These are phyloP conservation scores for Begonia peltatifolia DNA, from an alignment of 306 rosid genomes.

Conservation along the genomic window DNA sequence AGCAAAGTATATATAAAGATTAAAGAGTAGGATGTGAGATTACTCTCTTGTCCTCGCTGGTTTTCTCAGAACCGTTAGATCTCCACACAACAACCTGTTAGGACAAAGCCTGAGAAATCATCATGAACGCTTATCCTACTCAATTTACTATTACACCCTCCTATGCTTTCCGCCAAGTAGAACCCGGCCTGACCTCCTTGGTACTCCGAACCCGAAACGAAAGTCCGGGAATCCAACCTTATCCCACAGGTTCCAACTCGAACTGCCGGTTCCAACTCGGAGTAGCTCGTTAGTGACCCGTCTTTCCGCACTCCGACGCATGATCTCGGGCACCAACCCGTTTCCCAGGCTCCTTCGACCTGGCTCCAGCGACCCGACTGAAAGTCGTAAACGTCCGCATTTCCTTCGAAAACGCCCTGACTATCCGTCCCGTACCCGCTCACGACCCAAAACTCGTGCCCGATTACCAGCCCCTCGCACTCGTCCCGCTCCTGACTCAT, in stretches of 20 bases:
- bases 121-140: constrained; percentile 15
- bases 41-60: background rate
- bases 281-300: constrained; percentile 22
- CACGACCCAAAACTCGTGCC: constrained; percentile 39
- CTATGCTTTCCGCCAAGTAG: constrained; percentile 3
- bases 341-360: constrained; percentile 31
- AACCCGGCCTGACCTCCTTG: constrained; percentile 28
- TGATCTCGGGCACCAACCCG: constrained; percentile 29
- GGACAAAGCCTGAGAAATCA: constrained; percentile 27
- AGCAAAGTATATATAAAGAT: background rate
- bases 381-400: constrained; percentile 25
- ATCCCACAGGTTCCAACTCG: constrained; percentile 25
- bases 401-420: constrained; percentile 29
- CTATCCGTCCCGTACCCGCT: constrained; percentile 41
- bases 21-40: background rate
- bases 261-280: constrained; percentile 15
- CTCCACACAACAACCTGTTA: constrained; percentile 38
- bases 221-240: constrained; percentile 10
- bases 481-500: constrained; percentile 49
- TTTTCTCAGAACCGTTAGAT: constrained; percentile 10
- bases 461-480: constrained; percentile 33
- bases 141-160: constrained; percentile 27
- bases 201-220: constrained; percentile 30
- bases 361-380: constrained; percentile 29
- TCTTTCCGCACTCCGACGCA: constrained; percentile 26